Percentiles rank a stretch among this genome's conserved stretches.
These are phyloP conservation scores for Rickenella mellea DNA, from an alignment of 768 basidiomycete genomes.

Conservation along the genomic window DNA sequence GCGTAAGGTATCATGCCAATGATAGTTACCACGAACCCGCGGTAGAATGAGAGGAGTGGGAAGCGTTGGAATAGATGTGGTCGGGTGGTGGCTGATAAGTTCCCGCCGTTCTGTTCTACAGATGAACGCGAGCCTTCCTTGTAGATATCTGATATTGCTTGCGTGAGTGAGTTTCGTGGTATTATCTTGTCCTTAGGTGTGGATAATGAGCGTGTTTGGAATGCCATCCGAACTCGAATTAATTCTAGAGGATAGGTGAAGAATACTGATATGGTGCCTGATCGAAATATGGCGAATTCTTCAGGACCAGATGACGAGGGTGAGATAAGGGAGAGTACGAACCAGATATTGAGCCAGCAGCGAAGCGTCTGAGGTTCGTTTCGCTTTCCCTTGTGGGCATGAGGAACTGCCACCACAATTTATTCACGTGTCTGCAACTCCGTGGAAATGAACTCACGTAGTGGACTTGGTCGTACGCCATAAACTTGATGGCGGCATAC, in stretches of 20 bases:
- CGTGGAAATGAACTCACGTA: slow-evolving; percentile 35
- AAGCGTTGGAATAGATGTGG: slow-evolving; percentile 43
- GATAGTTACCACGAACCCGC: slow-evolving; percentile 91
- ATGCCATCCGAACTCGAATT: slow-evolving; percentile 93
- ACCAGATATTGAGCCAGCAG: slow-evolving; percentile 87
- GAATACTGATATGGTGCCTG: slow-evolving; percentile 79
- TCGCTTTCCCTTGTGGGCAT: slow-evolving; percentile 79
- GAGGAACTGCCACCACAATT: slow-evolving; percentile 45
- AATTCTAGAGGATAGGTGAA: slow-evolving; percentile 95
- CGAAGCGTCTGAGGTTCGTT: slow-evolving; percentile 70
- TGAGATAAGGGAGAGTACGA: slow-evolving; percentile 12
- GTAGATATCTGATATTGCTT: slow-evolving; percentile 48
- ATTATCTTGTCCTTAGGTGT: too few relatives aligned
- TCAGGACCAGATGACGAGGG: not conserved
- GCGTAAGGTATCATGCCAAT: slow-evolving; percentile 93
- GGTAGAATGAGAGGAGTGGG: slow-evolving; percentile 85
- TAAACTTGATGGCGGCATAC: slow-evolving; percentile 94
- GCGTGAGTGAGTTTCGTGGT: slow-evolving; percentile 18
- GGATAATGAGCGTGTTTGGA: slow-evolving; percentile 43
- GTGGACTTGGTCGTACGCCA: slow-evolving; percentile 88
- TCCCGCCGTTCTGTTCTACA: too few relatives aligned
- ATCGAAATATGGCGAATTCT: not conserved
- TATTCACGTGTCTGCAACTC: not conserved
- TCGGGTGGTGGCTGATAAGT: slow-evolving; percentile 16
- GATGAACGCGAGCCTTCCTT: slow-evolving; percentile 40